Base-by-base conservation (phyloP, 441 rosid genomes). In the Codiaeum variegatum region DNA sequence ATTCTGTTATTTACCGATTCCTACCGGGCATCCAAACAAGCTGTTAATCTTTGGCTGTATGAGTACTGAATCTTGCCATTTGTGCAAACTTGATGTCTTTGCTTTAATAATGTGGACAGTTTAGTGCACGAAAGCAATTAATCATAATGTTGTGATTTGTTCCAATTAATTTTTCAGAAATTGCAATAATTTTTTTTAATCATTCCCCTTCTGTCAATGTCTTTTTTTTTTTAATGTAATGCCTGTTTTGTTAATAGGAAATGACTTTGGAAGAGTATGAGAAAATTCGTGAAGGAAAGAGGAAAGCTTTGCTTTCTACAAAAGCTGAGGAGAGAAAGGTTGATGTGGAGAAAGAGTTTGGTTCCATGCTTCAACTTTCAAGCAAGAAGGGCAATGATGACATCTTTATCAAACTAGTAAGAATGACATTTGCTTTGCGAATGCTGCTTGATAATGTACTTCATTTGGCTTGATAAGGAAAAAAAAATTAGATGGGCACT, bases 191-290 rank as follows among this genome's bases (percentile, higher is more conserved):
- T 40, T 40, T 9, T 40, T 12, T 40, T 9, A 40, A 8, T 1
- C 11, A 8, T 32, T 11, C 44, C 44, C 44, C 12, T 40, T 40
- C 13, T 9, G 44, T 10, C 11, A 47, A 0, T 13, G 6, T 47
- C 16, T 49, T 49, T 28, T 13, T 70, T 47, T 49, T 49, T 28
- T 13, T 70, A 5, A 28, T 23, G 52, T 66, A 54, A 54, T 54
- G n/a, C 26, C 13, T 10, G 1, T 24, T 9, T 55, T 23, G 61
- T 55, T 26, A 9, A 58, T 51, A 95, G 99, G 88, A 85, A 80
- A 90, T 95, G 95, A 90, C 98, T 21, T 65, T 93, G 72, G 97
- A 91, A 77, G 97, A 95, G 85, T 93, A 95, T 78, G 91, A 95
- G 83, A 93, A 91, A 80, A 78, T 93, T 64, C 87, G 66, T 59